Percentiles rank a stretch among this genome's conserved stretches.
Evolutionary conservation across 23 red algal species (phyloP).

Genomic region (Gracilariopsis chorda): DNA sequence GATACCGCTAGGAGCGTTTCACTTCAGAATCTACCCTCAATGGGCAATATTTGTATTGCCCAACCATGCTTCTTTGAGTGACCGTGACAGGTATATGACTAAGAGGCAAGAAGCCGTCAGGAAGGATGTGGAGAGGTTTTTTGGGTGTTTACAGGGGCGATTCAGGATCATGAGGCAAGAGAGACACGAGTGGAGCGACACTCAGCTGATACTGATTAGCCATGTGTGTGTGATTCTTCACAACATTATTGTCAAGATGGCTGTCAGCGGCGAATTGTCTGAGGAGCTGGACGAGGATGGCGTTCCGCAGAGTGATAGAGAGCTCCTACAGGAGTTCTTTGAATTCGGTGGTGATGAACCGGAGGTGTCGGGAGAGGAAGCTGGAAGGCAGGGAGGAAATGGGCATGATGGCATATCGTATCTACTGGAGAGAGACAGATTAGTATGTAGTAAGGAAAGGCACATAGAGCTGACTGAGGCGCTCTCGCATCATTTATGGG

Average conservation of each 20-base stretch:
- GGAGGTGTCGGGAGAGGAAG: no score
- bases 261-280: not conserved
- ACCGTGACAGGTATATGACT: not conserved
- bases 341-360: no score
- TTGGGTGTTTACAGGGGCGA: constrained; percentile 13
- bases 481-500: no score
- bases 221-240: constrained; percentile 45
- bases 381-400: no score
- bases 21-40: no score
- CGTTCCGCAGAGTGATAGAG: not conserved
- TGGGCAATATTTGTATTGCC: constrained; percentile 23
- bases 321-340: no score
- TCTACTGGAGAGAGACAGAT: no score
- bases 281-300: not conserved
- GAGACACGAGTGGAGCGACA: not conserved
- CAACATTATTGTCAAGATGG: constrained; percentile 53
- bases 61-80: not conserved
- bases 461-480: no score
- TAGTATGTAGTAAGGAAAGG: no score
- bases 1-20: no score
- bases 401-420: no score
- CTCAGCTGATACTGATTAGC: not conserved
- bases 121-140: constrained; percentile 40
- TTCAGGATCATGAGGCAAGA: constrained; percentile 1
- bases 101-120: not conserved